Base-by-base conservation (phyloP, 441 rosid genomes). In the Omphalea diandra region DNA sequence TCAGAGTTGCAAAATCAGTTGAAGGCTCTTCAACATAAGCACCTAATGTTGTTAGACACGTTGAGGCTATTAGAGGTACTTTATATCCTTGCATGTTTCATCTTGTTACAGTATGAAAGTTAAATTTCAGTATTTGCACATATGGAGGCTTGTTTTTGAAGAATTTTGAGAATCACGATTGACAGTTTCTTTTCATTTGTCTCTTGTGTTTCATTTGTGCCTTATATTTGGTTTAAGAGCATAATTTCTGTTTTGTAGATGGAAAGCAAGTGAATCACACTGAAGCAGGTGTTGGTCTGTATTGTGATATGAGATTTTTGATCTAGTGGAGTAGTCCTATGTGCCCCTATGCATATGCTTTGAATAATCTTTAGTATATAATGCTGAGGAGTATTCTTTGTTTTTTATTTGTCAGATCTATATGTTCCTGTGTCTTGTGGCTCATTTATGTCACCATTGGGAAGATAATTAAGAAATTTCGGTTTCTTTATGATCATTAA, bases 11-110 rank as follows among this genome's bases (percentile, higher is more conserved):
- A 90, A 76, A 90, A 81, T 81, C 89, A 83, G 80, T 76, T 91
- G 63, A 82, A 83, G 64, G 64, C 74, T 75, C 90, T 94, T 70
- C 84, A 80, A 27, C 82, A 77, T 40, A 94, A 90, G 75, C 97
- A 94, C 71, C 8, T 86, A 29, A 77, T 83, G 76, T 80, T 94
- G 63, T 71, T 91, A 29, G 97, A 88, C 52, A 87, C 90, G 35
- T 76, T 94, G 77, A 89, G 97, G 77, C 96, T 86, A 65, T 79
- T 94, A 67, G 98, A 94, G 97, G 98, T 94, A 83, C 68, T 65
- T 10, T 43, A 66, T 52, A 7, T 57, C 33, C 43, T 68, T 44
- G 36, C 26, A n/a, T 57, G 60, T 35, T 31, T 63, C 64, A 40
- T 27, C 36, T 56, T 46, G 5, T 10, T 24, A 29, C 26, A 47